These are phyloP conservation scores for Lophium mytilinum DNA, from an alignment of 495 filamentous ascomycete genomes.

Conservation along the genomic window DNA sequence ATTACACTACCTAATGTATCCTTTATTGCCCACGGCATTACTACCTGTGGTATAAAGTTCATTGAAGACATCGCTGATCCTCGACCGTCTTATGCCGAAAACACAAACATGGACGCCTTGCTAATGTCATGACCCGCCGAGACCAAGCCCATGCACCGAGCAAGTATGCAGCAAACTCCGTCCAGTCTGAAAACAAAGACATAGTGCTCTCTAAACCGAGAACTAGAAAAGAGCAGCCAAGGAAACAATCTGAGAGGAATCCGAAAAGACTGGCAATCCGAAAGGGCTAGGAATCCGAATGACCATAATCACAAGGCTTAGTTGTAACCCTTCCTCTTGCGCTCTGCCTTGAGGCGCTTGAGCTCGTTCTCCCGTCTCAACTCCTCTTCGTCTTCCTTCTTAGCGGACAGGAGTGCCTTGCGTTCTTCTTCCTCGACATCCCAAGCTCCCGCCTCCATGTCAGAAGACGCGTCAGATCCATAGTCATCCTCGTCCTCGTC, in stretches of 20 bases:
- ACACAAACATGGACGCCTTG: neutral
- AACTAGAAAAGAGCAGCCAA: neutral
- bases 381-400: conserved; percentile 53
- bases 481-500: conserved; percentile 46
- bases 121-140: neutral
- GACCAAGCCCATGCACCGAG: too few species aligned
- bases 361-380: conserved; percentile 44
- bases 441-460: conserved; percentile 58
- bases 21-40: too few species aligned
- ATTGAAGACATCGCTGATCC: conserved; percentile 32
- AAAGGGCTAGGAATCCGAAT: too few species aligned
- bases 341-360: conserved; percentile 49
- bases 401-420: conserved; percentile 41
- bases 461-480: conserved; percentile 49
- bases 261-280: neutral
- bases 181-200: too few species aligned
- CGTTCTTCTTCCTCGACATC: conserved; percentile 55
- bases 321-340: conserved; percentile 37
- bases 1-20: too few species aligned
- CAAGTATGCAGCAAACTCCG: too few species aligned
- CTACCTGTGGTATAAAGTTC: neutral
- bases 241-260: neutral
- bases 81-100: neutral
- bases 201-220: too few species aligned
- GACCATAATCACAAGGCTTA: too few species aligned